Conservation (phyloP, 495 filamentous ascomycete genomes). For the Xylaria acuta region DNA sequence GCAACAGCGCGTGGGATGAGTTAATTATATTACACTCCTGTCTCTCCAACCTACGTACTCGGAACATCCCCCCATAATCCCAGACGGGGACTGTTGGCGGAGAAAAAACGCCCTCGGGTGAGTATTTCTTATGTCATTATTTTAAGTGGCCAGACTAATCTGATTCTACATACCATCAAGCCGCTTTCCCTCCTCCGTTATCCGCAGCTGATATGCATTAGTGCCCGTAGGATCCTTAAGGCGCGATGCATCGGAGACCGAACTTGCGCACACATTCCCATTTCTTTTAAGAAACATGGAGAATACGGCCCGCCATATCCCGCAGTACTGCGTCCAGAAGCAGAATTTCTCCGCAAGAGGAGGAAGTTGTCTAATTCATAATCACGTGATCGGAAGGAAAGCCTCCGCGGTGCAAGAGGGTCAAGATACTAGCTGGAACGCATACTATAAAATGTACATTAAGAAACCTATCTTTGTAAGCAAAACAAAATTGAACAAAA, state of each 20-base stretch:
- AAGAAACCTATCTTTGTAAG: not conserved
- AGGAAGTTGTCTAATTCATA: not conserved
- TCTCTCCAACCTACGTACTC: no score
- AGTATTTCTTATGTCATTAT: not conserved
- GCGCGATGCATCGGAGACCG: not conserved
- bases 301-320: constrained; percentile 1
- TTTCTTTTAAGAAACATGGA: constrained; percentile 14
- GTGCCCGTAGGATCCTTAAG: not conserved
- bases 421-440: not conserved
- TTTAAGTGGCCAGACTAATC: not conserved
- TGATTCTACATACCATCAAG: not conserved
- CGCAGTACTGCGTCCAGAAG: constrained; percentile 1
- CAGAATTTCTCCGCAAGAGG: constrained; percentile 4
- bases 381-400: constrained; percentile 26
- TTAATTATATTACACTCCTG: not conserved
- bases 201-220: not conserved
- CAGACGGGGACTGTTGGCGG: not conserved
- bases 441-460: not conserved
- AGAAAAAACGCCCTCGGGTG: not conserved
- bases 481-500: not conserved
- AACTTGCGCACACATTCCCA: not conserved
- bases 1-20: not conserved
- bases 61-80: not conserved
- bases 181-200: not conserved
- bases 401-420: constrained; percentile 7